phyloP scores from a whole-genome alignment of 2,329 filamentous ascomycete genomes.

The Alternaria panax region DNA sequence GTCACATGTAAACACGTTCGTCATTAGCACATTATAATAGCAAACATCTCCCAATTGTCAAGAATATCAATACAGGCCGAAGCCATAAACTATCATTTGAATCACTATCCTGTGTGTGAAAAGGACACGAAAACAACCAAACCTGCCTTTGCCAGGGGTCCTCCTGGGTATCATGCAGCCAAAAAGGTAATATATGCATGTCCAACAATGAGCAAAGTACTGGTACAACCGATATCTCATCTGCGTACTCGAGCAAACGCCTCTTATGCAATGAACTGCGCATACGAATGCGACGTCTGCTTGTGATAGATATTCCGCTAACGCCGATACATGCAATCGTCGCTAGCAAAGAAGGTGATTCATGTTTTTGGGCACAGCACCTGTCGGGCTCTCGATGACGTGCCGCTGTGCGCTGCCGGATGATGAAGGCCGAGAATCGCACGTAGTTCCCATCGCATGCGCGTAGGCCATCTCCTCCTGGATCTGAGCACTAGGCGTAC shows the following conservation, averaged over 20 bases:
- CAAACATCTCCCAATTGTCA: neutral
- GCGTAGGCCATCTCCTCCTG: constrained; percentile 28
- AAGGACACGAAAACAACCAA: constrained; percentile 9
- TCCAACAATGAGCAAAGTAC: constrained; percentile 21
- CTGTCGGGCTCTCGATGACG: constrained; percentile 32
- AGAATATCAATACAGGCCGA: constrained; percentile 16
- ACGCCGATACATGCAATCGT: constrained; percentile 35
- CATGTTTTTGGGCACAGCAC: constrained; percentile 33
- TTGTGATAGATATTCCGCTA: constrained; percentile 14
- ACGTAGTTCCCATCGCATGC: constrained; percentile 17
- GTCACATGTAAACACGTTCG: neutral
- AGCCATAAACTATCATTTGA: constrained; percentile 11
- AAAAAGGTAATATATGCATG: constrained; percentile 25
- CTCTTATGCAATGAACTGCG: constrained; percentile 26
- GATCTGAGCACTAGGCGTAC: constrained; percentile 39
- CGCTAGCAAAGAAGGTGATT: constrained; percentile 28
- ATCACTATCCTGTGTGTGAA: constrained; percentile 10
- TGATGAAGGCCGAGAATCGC: constrained; percentile 37
- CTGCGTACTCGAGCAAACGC: constrained; percentile 23
- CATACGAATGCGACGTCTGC: constrained; percentile 4
- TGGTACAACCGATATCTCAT: constrained; percentile 19
- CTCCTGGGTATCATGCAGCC: constrained; percentile 42
- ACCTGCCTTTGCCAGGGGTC: constrained; percentile 17
- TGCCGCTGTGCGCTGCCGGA: constrained; percentile 32
- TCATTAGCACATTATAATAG: neutral